A percentile compares a stretch with the other conserved stretches of the same genome.
Evolutionary conservation across 2,329 filamentous ascomycete genomes (phyloP).

Genomic region (Pseudocercospora crystallina): DNA sequence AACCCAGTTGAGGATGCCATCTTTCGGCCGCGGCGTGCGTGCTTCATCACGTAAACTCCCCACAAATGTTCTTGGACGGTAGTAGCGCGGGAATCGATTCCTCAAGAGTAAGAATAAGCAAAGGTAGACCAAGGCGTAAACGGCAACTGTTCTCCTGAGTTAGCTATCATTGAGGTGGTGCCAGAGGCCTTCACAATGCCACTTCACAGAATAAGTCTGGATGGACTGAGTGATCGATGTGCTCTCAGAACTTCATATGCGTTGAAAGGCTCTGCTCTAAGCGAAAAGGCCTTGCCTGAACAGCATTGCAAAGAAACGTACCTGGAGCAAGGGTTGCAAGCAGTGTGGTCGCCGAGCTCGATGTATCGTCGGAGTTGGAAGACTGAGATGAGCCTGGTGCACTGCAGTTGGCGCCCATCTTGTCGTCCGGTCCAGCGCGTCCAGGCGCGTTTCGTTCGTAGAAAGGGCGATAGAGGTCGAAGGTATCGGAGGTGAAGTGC

Average conservation of each 20-base stretch:
- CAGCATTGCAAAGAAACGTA: not conserved
- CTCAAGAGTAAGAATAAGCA: slow-evolving; percentile 44
- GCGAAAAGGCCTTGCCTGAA: not conserved
- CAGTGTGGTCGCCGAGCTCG: slow-evolving; percentile 34
- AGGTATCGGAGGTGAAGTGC: no score
- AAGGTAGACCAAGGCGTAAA: slow-evolving; percentile 37
- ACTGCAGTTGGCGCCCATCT: no score
- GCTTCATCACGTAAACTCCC: slow-evolving; percentile 43
- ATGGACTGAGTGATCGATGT: no score
- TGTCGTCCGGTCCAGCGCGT: no score
- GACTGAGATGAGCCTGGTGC: slow-evolving; percentile 20
- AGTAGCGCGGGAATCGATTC: slow-evolving; percentile 45
- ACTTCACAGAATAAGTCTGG: no score
- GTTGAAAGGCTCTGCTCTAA: no score
- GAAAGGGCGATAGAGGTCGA: no score
- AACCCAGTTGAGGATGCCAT: slow-evolving; percentile 43
- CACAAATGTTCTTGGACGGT: slow-evolving; percentile 47
- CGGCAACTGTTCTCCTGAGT: slow-evolving; percentile 23
- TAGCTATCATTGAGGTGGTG: not conserved
- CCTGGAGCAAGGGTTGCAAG: slow-evolving; percentile 34
- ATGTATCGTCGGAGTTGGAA: not conserved
- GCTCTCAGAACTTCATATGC: no score
- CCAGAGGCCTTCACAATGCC: not conserved
- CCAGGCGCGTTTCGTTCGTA: no score
- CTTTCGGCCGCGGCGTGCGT: slow-evolving; percentile 40